Conservation (phyloP, 352 stramenopile species). For the Globisporangium recalcitrans region DNA sequence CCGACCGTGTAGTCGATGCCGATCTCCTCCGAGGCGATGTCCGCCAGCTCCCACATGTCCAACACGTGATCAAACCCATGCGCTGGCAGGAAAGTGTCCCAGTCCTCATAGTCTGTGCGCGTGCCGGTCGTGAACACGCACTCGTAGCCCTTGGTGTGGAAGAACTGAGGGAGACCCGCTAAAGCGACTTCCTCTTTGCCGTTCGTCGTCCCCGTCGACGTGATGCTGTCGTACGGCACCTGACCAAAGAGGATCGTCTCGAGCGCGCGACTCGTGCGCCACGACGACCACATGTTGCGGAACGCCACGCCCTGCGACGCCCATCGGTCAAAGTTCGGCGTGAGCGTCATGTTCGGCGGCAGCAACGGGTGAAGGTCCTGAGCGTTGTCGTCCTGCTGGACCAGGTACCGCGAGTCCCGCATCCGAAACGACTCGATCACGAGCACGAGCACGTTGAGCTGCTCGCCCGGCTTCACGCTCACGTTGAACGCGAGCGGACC, state of each 20-base stretch:
- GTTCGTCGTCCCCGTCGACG: slow-evolving; percentile 39
- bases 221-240: slow-evolving; percentile 55
- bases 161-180: slow-evolving; percentile 49
- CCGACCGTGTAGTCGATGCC: slow-evolving; percentile 41
- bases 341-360: slow-evolving; percentile 45
- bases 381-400: slow-evolving; percentile 26
- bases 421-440: slow-evolving; percentile 63
- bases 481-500: slow-evolving; percentile 56
- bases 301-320: slow-evolving; percentile 42
- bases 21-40: slow-evolving; percentile 45
- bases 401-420: slow-evolving; percentile 48
- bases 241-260: slow-evolving; percentile 63
- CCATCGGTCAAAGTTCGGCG: slow-evolving; percentile 60
- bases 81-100: slow-evolving; percentile 46
- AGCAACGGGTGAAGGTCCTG: slow-evolving; percentile 19
- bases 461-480: slow-evolving; percentile 26
- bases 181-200: slow-evolving; percentile 32
- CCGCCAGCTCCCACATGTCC: slow-evolving; percentile 31
- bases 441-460: slow-evolving; percentile 59
- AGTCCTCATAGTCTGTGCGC: slow-evolving; percentile 54
- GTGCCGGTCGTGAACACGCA: slow-evolving; percentile 58
- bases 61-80: slow-evolving; percentile 58
- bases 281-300: slow-evolving; percentile 60
- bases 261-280: slow-evolving; percentile 62
- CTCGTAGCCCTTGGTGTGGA: slow-evolving; percentile 54